Conservation (phyloP, 2,329 filamentous ascomycete genomes). For the Cytospora paraplurivora region DNA sequence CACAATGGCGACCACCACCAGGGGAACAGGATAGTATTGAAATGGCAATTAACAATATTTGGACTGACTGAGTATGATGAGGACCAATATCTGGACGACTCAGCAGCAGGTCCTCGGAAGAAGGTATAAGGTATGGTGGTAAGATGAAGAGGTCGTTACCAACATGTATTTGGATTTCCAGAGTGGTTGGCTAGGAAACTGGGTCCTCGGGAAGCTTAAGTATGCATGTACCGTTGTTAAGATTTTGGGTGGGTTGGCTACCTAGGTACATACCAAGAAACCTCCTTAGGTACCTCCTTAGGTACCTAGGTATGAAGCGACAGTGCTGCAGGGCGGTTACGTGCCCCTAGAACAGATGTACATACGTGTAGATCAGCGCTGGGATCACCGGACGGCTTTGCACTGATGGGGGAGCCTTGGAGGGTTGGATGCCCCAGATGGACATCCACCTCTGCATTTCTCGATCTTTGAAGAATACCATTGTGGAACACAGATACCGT, state of each 20-base stretch:
- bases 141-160: not conserved
- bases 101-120: not conserved
- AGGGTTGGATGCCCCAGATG: not conserved
- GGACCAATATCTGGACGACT: not conserved
- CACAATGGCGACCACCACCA: slow-evolving; percentile 11
- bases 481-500: slow-evolving; percentile 11
- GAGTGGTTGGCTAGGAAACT: not conserved
- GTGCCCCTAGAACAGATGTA: not conserved
- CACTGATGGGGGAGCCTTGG: not conserved
- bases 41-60: not conserved
- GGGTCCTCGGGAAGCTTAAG: not conserved
- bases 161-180: not conserved
- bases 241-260: not conserved
- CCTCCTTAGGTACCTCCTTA: too few species aligned
- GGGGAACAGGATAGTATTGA: not conserved
- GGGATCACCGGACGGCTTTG: not conserved
- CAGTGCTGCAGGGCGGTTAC: not conserved
- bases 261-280: not conserved
- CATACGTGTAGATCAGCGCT: not conserved
- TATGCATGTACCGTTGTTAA: not conserved
- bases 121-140: not conserved
- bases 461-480: not conserved
- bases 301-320: not conserved
- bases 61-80: not conserved
- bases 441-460: not conserved